A percentile compares a stretch with the other conserved stretches of the same genome.
These are phyloP conservation scores for Colletotrichum noveboracense DNA, from an alignment of 2,329 filamentous ascomycete genomes.

Conservation along the genomic window DNA sequence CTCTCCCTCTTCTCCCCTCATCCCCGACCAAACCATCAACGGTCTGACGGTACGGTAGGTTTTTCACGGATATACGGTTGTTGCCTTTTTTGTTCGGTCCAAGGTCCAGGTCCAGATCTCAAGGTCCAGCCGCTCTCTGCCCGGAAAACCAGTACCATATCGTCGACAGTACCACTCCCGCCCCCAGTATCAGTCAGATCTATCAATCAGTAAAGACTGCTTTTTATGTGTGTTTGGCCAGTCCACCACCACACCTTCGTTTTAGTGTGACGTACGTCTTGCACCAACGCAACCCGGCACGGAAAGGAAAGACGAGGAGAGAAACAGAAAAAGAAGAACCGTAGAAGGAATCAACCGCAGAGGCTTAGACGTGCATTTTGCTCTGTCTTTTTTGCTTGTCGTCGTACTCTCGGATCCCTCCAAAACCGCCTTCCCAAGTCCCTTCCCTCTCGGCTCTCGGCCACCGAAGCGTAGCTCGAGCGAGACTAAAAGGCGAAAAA, in stretches of 20 bases:
- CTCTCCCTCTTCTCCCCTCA: conserved; percentile 34
- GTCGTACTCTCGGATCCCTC: conserved; percentile 14
- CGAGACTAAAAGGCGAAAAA: conserved; percentile 2
- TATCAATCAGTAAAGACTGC: neutral
- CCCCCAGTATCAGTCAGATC: neutral
- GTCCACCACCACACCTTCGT: conserved; percentile 10
- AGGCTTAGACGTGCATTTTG: neutral
- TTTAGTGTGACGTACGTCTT: neutral
- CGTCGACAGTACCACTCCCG: neutral
- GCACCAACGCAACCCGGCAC: neutral
- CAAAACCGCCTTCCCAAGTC: neutral
- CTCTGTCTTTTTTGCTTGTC: neutral
- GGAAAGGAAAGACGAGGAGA: neutral
- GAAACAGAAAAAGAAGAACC: neutral
- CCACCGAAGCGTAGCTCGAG: conserved; percentile 21
- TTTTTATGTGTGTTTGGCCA: neutral
- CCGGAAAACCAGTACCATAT: neutral
- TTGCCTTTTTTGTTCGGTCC: conserved; percentile 5
- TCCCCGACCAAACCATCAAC: conserved; percentile 25
- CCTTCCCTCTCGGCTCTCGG: conserved; percentile 4
- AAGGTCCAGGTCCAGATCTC: conserved; percentile 3
- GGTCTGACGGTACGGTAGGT: conserved; percentile 22
- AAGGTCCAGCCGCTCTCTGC: conserved; percentile 15
- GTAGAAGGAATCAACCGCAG: neutral
- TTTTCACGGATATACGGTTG: neutral